Evolutionary conservation across 768 basidiomycete species (phyloP).

Genomic region (Mycena alexandri): DNA sequence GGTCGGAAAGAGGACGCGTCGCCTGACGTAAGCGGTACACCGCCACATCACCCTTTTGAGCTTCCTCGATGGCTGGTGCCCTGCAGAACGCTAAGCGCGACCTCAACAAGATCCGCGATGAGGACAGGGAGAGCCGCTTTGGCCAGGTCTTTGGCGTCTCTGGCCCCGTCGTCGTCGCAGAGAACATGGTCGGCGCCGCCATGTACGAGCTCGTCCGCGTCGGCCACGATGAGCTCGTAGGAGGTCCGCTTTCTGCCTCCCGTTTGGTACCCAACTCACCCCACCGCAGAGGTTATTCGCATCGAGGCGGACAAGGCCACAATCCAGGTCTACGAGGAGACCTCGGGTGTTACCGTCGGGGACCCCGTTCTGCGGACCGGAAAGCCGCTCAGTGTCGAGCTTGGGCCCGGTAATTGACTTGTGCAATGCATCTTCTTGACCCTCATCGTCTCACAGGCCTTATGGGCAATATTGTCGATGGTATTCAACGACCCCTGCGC

Average conservation of each 20-base stretch:
- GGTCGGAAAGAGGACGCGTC: constrained; percentile 41
- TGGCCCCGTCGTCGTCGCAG: constrained; percentile 97
- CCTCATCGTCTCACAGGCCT: constrained; percentile 67
- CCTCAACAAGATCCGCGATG: constrained; percentile 90
- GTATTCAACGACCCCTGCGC: constrained; percentile 92
- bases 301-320: constrained; percentile 99
- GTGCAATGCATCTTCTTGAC: background rate
- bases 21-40: constrained; percentile 23
- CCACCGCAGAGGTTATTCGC: constrained; percentile 90
- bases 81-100: constrained; percentile 91
- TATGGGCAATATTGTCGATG: constrained; percentile 99
- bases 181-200: constrained; percentile 94
- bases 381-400: constrained; percentile 97
- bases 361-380: constrained; percentile 98
- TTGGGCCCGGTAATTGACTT: constrained; percentile 85
- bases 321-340: constrained; percentile 99
- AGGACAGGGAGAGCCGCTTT: constrained; percentile 88
- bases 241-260: constrained; percentile 68
- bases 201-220: constrained; percentile 99
- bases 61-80: constrained; percentile 85
- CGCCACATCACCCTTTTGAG: constrained; percentile 21
- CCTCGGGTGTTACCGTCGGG: constrained; percentile 98
- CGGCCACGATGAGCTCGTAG: constrained; percentile 97
- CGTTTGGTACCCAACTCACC: constrained; percentile 20
- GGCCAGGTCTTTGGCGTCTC: constrained; percentile 96